Conservation (phyloP, 345 rosid genomes). For the Alliaria petiolata region DNA sequence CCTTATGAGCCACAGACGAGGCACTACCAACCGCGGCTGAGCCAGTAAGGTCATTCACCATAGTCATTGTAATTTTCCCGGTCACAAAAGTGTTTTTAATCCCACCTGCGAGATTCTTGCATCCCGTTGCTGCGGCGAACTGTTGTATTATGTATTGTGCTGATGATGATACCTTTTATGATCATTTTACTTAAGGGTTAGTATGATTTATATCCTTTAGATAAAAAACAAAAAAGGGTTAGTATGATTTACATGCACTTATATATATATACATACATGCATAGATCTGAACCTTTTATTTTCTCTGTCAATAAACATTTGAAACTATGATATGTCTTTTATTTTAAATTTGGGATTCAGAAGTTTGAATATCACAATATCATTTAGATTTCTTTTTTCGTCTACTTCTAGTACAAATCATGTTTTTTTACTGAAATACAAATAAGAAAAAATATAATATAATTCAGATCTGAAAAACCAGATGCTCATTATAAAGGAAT, state of each 20-base stretch:
- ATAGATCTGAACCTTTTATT: background rate
- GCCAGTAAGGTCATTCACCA: slow-evolving; percentile 51
- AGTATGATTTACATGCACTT: background rate
- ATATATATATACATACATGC: background rate
- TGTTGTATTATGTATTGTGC: slow-evolving; percentile 95
- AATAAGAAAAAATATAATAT: background rate
- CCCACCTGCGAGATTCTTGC: slow-evolving; percentile 62
- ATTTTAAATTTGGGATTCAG: background rate
- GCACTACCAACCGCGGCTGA: slow-evolving; percentile 27
- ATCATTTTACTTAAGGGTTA: background rate
- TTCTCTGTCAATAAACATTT: background rate
- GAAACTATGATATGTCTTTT: background rate
- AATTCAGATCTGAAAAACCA: slow-evolving; percentile 15
- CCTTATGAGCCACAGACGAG: slow-evolving; percentile 50
- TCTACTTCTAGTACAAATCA: background rate
- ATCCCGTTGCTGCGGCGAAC: slow-evolving; percentile 92
- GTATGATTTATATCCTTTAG: background rate
- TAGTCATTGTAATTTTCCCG: slow-evolving; percentile 79
- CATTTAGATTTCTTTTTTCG: background rate
- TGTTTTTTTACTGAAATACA: background rate
- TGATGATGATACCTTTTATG: slow-evolving; percentile 73
- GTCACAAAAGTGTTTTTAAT: slow-evolving; percentile 78
- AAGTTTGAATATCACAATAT: background rate
- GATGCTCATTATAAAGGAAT: background rate
- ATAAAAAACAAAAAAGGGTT: no score